Base-by-base conservation (phyloP, 2,329 filamentous ascomycete species). In the Arthrobotrys pseudoclavata region DNA sequence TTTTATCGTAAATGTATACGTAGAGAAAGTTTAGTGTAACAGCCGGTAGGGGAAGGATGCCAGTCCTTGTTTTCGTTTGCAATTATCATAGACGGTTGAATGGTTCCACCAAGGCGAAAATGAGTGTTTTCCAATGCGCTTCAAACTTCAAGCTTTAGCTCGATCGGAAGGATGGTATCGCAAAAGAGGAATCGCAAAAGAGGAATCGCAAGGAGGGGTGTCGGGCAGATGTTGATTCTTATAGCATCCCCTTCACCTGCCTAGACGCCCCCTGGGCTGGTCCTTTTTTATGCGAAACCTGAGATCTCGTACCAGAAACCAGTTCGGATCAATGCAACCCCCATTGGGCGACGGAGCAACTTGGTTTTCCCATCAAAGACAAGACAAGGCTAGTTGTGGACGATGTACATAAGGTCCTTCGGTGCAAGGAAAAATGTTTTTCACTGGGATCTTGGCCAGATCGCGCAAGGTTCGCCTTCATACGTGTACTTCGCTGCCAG, bases 271-370 rank as follows among this genome's bases (percentile, higher is more conserved):
- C 66, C 66, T 66, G 42, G 72, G 50, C 60, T 66, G 52, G 66
- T 61, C 50, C 60, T 50, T 24, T 40, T 50, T 15, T 15, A 42
- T 26, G 29, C 26, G 9, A 55, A 48, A 50, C 47, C n/a, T 53
- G 40, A 48, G 67, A 70, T 67, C 71, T 60, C 24, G 40, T 52
- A 48, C 60, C 22, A 37, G 60, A 76, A 76, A 76, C 74, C 53
- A 62, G 67, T 67, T 77, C 74, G 74, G 74, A 60, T 71, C 52
- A 67, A 53, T 77, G 74, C 67, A 57, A 77, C 67, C 45, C 60
- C 31, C 52, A 68, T 62, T 67, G 53, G 69, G 69, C 61, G 50
- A 48, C 40, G 42, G 45, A 60, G 60, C 24, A 57, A 42, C 47
- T 50, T 20, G 48, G 48, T 53, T 72, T 72, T 37, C 62, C 50